These are phyloP conservation scores for Calonectria pseudoturangicola DNA, from an alignment of 2,329 filamentous ascomycete genomes.

Conservation along the genomic window DNA sequence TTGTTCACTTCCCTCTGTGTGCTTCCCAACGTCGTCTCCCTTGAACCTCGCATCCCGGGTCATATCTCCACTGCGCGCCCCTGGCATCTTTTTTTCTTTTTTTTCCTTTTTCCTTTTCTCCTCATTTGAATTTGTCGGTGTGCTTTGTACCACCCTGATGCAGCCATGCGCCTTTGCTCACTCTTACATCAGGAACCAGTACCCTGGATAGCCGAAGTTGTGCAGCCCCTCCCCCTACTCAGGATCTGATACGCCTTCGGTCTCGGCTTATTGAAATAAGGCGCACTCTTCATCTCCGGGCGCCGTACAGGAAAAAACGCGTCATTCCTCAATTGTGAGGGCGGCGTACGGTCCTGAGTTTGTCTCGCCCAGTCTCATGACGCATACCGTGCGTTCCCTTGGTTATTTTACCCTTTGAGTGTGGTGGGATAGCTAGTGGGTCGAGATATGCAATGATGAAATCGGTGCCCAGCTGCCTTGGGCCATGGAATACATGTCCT, in stretches of 20 bases:
- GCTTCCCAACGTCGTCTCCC: constrained; percentile 9
- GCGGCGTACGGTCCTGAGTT: constrained; percentile 20
- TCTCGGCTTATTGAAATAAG: constrained; percentile 28
- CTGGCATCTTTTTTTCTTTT: constrained; percentile 12
- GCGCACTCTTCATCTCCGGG: constrained; percentile 31
- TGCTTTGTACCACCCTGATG: constrained; percentile 20
- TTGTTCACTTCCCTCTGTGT: constrained; percentile 21
- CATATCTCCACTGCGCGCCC: constrained; percentile 25
- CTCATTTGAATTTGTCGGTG: constrained; percentile 34
- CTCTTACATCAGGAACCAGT: constrained; percentile 23
- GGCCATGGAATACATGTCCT: constrained; percentile 13
- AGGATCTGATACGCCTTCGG: constrained; percentile 35
- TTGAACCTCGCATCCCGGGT: not conserved
- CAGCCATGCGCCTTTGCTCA: constrained; percentile 21
- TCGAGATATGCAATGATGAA: constrained; percentile 28
- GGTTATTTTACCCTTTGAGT: constrained; percentile 24
- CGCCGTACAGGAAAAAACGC: constrained; percentile 16
- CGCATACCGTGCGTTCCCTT: constrained; percentile 30
- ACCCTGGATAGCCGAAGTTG: constrained; percentile 31
- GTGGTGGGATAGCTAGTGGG: constrained; percentile 16
- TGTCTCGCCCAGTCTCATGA: constrained; percentile 36
- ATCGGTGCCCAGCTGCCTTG: not conserved
- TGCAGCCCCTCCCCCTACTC: constrained; percentile 28
- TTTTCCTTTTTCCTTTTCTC: not conserved
- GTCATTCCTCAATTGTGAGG: constrained; percentile 29